These are phyloP conservation scores for Penicillium sp. DNA, from an alignment of 2,329 filamentous ascomycete genomes.

Conservation along the genomic window DNA sequence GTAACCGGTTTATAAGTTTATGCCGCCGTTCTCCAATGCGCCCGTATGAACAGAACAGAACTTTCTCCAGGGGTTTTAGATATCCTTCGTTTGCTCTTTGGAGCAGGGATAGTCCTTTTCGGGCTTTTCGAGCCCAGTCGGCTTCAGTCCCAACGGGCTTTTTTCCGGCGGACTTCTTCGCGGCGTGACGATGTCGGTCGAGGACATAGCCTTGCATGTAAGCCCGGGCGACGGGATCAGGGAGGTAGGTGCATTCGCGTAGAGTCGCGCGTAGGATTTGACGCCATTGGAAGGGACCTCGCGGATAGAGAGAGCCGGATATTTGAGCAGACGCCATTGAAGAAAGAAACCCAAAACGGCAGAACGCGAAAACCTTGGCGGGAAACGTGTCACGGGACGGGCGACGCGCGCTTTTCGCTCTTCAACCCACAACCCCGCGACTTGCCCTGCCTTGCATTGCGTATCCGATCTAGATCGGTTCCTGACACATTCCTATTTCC, in stretches of 20 bases:
- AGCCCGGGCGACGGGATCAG: slow-evolving; percentile 51
- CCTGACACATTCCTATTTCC: slow-evolving; percentile 13
- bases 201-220: slow-evolving; percentile 49
- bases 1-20: slow-evolving; percentile 42
- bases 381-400: slow-evolving; percentile 21
- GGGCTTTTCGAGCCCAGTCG: slow-evolving; percentile 22
- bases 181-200: slow-evolving; percentile 12
- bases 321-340: slow-evolving; percentile 24
- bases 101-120: slow-evolving; percentile 43
- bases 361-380: slow-evolving; percentile 27
- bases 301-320: slow-evolving; percentile 3
- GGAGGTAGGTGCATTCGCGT: slow-evolving; percentile 58
- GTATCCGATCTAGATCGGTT: slow-evolving; percentile 11
- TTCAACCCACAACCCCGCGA: slow-evolving; percentile 22
- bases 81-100: slow-evolving; percentile 56
- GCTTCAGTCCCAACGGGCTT: slow-evolving; percentile 13
- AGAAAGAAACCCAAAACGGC: slow-evolving; percentile 14
- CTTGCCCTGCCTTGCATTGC: slow-evolving; percentile 19
- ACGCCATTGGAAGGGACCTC: slow-evolving; percentile 27
- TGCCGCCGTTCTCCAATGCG: slow-evolving; percentile 52
- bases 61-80: slow-evolving; percentile 46
- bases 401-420: slow-evolving; percentile 21
- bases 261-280: slow-evolving; percentile 55
- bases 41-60: slow-evolving; percentile 55
- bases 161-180: slow-evolving; percentile 7